Evolutionary conservation across 75 land plant genomes (phyloP).

Genomic region (Isoetes taiwanensis): DNA sequence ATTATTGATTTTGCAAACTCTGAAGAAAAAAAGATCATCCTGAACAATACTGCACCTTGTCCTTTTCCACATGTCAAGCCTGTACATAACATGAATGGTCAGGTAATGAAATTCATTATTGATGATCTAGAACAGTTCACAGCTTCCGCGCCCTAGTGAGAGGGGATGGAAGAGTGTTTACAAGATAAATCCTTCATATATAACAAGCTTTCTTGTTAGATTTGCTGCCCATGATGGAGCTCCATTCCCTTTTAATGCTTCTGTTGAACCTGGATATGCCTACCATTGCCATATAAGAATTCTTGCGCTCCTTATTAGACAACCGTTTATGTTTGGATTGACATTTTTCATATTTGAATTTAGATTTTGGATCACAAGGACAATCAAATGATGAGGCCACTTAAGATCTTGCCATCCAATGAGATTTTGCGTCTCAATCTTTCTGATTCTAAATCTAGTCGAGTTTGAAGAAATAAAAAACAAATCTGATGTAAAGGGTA

Average conservation of each 20-base stretch:
- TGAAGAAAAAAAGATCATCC: not conserved
- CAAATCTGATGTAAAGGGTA: too few species aligned
- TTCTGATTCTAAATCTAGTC: too few species aligned
- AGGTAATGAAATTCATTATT: not conserved
- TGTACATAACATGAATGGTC: not conserved
- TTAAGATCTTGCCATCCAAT: too few species aligned
- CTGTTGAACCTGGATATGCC: not conserved
- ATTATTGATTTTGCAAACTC: not conserved
- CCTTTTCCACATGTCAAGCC: not conserved
- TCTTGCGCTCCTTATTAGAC: too few species aligned
- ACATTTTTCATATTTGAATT: too few species aligned
- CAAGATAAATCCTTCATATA: not conserved
- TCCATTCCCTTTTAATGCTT: not conserved
- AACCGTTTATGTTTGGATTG: too few species aligned
- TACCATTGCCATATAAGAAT: slow-evolving; percentile 5
- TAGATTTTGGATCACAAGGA: slow-evolving; percentile 6
- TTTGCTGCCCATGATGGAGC: not conserved
- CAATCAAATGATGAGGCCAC: slow-evolving; percentile 6
- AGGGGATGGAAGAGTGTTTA: slow-evolving; percentile 2
- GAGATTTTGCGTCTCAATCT: too few species aligned
- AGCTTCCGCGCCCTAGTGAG: not conserved
- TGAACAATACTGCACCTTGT: not conserved
- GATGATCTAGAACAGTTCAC: not conserved
- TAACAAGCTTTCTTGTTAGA: not conserved
- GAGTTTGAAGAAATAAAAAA: too few species aligned